phyloP scores from a whole-genome alignment of 2,329 filamentous ascomycete species.

The Diplodia intermedia region DNA sequence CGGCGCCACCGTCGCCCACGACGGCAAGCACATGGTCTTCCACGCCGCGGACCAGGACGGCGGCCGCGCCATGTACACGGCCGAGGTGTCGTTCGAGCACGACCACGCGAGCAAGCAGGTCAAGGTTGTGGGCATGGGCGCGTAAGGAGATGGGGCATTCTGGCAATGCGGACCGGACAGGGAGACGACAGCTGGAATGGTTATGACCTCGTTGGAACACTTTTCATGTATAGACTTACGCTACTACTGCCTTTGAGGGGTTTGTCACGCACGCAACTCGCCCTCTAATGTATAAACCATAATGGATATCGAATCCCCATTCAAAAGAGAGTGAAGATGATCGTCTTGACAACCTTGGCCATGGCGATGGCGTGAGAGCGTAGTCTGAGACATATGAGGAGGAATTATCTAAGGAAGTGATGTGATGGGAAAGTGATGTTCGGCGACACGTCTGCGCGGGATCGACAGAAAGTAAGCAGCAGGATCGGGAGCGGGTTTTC shows the following conservation, averaged over 20 bases:
- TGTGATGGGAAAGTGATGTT: neutral
- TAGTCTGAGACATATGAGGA: neutral
- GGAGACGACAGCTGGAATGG: conserved; percentile 11
- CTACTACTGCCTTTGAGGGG: neutral
- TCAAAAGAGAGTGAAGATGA: neutral
- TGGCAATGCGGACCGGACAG: conserved; percentile 1
- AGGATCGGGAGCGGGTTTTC: neutral
- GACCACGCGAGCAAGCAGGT: neutral
- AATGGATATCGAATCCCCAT: conserved; percentile 3
- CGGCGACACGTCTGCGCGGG: no score
- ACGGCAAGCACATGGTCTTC: conserved; percentile 31
- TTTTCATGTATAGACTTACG: conserved; percentile 14
- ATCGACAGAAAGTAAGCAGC: neutral
- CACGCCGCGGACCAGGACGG: conserved; percentile 16
- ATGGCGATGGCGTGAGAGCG: neutral
- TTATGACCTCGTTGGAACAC: neutral
- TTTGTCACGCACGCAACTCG: neutral
- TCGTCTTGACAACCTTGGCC: no score
- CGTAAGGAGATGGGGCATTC: conserved; percentile 15
- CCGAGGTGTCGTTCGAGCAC: conserved; percentile 14
- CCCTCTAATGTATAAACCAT: conserved; percentile 23
- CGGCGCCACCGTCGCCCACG: conserved; percentile 32
- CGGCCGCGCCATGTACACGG: conserved; percentile 22
- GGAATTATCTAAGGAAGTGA: neutral
- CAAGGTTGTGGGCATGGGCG: neutral